Evolutionary conservation across 129 eudicot genomes (phyloP).

Genomic region (Pittosporum tobira): DNA sequence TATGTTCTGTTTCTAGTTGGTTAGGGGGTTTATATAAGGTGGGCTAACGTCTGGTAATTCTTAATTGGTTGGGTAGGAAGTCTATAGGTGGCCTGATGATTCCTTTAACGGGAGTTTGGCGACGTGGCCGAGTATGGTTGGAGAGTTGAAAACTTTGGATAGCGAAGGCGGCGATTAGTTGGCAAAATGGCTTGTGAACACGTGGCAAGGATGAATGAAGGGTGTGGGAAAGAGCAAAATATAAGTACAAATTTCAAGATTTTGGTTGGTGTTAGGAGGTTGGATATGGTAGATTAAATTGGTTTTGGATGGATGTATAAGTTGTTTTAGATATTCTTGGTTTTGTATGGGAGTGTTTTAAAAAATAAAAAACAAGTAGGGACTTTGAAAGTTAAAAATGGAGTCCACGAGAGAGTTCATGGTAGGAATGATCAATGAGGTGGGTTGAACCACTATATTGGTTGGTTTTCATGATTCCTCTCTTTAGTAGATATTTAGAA

Average conservation of each 20-base stretch:
- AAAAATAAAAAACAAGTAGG: neutral
- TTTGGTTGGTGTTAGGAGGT: constrained; percentile 27
- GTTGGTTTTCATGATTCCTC: constrained; percentile 12
- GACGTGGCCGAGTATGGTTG: constrained; percentile 44
- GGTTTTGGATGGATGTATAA: constrained; percentile 14
- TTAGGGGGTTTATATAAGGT: constrained; percentile 22
- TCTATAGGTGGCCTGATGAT: constrained; percentile 35
- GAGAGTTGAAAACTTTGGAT: constrained; percentile 24
- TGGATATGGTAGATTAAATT: constrained; percentile 22
- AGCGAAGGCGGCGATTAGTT: constrained; percentile 38
- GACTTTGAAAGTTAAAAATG: constrained; percentile 11
- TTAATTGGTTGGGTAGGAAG: constrained; percentile 49
- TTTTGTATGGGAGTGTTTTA: constrained; percentile 5
- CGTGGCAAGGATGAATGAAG: constrained; percentile 29
- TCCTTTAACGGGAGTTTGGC: constrained; percentile 27
- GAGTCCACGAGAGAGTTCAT: constrained; percentile 1
- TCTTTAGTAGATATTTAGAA: constrained; percentile 11
- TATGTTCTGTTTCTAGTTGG: constrained; percentile 10
- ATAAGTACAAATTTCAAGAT: constrained; percentile 3
- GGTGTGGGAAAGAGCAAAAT: constrained; percentile 10
- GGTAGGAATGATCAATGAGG: constrained; percentile 14
- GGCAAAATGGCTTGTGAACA: constrained; percentile 26
- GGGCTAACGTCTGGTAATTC: constrained; percentile 22
- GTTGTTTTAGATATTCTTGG: too few species aligned
- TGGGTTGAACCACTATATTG: constrained; percentile 27